Evolutionary conservation across 2,329 filamentous ascomycete species (phyloP).

Genomic region (Alternaria alternata): DNA sequence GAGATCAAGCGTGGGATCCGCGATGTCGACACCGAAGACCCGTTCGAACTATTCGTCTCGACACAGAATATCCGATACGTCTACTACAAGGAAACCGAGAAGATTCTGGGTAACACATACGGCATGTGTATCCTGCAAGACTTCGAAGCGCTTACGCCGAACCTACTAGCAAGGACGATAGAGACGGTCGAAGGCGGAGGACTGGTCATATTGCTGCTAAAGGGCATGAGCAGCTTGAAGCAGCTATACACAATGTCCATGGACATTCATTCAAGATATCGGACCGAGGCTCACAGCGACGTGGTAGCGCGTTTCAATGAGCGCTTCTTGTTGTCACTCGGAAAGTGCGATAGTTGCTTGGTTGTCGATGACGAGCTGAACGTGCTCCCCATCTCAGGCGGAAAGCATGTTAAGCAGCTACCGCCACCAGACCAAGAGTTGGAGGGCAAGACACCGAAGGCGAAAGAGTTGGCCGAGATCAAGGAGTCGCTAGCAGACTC

Average conservation of each 20-base stretch:
- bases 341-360: slow-evolving; percentile 92
- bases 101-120: slow-evolving; percentile 97
- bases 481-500: slow-evolving; percentile 88
- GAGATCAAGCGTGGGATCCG: slow-evolving; percentile 95
- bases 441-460: slow-evolving; percentile 72
- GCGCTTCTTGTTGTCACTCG: slow-evolving; percentile 92
- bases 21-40: slow-evolving; percentile 90
- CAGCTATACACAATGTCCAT: slow-evolving; percentile 96
- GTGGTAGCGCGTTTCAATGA: slow-evolving; percentile 98
- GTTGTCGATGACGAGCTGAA: slow-evolving; percentile 98
- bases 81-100: slow-evolving; percentile 99
- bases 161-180: slow-evolving; percentile 90
- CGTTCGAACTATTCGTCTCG: slow-evolving; percentile 96
- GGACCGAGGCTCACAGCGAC: slow-evolving; percentile 94
- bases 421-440: slow-evolving; percentile 78
- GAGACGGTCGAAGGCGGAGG: slow-evolving; percentile 98
- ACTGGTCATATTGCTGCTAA: slow-evolving; percentile 86
- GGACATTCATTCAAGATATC: slow-evolving; percentile 96
- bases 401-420: slow-evolving; percentile 84
- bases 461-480: slow-evolving; percentile 80
- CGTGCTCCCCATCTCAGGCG: slow-evolving; percentile 94
- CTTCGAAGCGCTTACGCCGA: slow-evolving; percentile 97
- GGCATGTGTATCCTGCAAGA: slow-evolving; percentile 99
- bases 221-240: slow-evolving; percentile 96
- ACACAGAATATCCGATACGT: slow-evolving; percentile 98